phyloP scores from a whole-genome alignment of 805 yeast species.

The Danielozyma ontarioensis region DNA sequence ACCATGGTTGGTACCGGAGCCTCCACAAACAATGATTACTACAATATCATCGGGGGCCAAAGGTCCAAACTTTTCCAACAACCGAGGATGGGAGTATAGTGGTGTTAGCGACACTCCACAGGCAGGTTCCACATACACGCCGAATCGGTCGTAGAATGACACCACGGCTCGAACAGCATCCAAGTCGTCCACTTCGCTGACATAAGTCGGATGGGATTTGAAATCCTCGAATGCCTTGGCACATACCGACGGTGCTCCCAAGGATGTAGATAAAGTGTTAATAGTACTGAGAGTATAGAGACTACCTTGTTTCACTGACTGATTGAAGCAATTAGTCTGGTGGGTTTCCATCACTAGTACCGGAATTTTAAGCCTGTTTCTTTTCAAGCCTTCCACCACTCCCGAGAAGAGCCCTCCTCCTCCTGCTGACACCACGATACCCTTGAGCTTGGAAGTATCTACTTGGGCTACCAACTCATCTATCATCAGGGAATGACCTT shows the following conservation, averaged over 20 bases:
- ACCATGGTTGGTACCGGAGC: conserved; percentile 10
- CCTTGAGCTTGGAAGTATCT: conserved; percentile 16
- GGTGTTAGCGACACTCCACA: conserved; percentile 25
- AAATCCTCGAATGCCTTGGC: conserved; percentile 13
- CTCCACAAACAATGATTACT: conserved; percentile 27
- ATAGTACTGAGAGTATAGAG: conserved; percentile 13
- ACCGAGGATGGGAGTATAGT: conserved; percentile 8
- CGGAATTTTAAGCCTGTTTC: conserved; percentile 13
- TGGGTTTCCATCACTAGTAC: conserved; percentile 24
- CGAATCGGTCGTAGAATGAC: conserved; percentile 17
- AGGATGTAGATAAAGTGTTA: conserved; percentile 20
- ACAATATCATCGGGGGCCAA: conserved; percentile 19
- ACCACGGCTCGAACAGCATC: conserved; percentile 20
- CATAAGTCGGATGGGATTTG: conserved; percentile 10
- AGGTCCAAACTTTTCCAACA: conserved; percentile 10
- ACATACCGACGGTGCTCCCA: conserved; percentile 26
- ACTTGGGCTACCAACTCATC: conserved; percentile 17
- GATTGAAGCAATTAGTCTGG: conserved; percentile 19
- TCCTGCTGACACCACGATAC: conserved; percentile 26
- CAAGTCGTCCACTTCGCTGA: conserved; percentile 16
- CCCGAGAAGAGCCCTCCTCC: conserved; percentile 34
- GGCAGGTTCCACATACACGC: conserved; percentile 25
- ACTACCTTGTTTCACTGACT: conserved; percentile 14
- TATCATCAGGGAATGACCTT: conserved; percentile 24
- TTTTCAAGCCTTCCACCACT: conserved; percentile 17